phyloP scores from a whole-genome alignment of 2,329 filamentous ascomycete species.

The Sporothrix globosa region DNA sequence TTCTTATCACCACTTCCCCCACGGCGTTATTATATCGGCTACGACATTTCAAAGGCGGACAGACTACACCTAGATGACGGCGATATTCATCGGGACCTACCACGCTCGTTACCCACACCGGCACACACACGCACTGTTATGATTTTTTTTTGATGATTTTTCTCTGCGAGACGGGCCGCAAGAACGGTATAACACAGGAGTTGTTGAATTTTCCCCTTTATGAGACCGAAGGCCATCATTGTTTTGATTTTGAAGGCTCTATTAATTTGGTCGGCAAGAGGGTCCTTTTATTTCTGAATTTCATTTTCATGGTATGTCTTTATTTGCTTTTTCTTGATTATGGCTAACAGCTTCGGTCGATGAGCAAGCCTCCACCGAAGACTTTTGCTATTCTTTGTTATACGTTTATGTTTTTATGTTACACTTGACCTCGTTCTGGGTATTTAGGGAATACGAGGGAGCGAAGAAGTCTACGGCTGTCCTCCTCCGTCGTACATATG shows the following conservation, averaged over 20 bases:
- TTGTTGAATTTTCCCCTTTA: background rate
- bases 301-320: background rate
- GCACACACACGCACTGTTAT: slow-evolving; percentile 9
- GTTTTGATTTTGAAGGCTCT: background rate
- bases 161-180: background rate
- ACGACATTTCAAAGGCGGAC: slow-evolving; percentile 11
- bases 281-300: background rate
- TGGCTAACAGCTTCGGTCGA: slow-evolving; percentile 16
- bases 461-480: slow-evolving; percentile 22
- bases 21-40: background rate
- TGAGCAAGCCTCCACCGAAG: slow-evolving; percentile 10
- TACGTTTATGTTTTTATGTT: background rate
- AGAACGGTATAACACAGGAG: slow-evolving; percentile 16
- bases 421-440: slow-evolving; percentile 1
- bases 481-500: slow-evolving; percentile 20
- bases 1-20: background rate
- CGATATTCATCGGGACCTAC: slow-evolving; percentile 9
- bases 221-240: slow-evolving; percentile 5
- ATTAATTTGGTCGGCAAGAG: background rate
- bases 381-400: background rate
- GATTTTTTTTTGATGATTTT: background rate
- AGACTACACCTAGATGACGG: slow-evolving; percentile 21
- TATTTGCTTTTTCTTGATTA: background rate
- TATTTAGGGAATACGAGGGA: background rate
- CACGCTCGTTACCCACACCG: slow-evolving; percentile 25